Evolutionary conservation across 352 stramenopile genomes (phyloP), one percentile per base, ranked within the genome.

Genomic region (Phytopythium montanum): DNA sequence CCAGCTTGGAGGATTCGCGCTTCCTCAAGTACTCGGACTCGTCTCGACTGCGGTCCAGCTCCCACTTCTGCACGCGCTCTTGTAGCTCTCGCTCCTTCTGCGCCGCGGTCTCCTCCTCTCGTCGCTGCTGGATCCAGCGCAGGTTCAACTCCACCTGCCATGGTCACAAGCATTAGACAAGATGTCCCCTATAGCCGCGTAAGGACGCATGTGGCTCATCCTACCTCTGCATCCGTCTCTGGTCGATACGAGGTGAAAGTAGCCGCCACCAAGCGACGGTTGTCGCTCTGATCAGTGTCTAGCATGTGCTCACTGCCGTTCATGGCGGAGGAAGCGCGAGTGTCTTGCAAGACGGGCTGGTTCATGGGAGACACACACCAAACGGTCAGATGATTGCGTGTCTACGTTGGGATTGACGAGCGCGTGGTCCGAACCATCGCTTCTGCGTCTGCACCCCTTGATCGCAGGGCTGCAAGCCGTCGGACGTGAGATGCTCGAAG

Each of bases 11-110:
- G 6, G 77, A 72, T 56, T 90, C 80, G n/a, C 73, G 69, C 62
- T 87, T 90, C 26, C 80, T 67, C 3, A 92, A 58, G 41, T 74
- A 72, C 60, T 92, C 82, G 0, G 74, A 85, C 56, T 92, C 82
- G 16, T 89, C 76, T n/a, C 82, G 82, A 59, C 78, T 88, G 23
- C 74, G 70, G 21, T 76, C 66, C 57, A 88, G 73, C 0, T 79
- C 74, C 82, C 82, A 92, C 36, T 75, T 75, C 9, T 73, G 64
- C 16, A 92, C 61, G 34, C 63, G 73, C 14, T 71, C 62, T 21
- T 77, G 68, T 16, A 92, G 63, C 60, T 90, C 79, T 41, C 59
- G 46, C 19, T 78, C 61, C 38, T 92, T 88, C 26, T 59, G 62
- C 18, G 72, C 71, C 8, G 64, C 62, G 8, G 63, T 48, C 10